A percentile compares a stretch with the other conserved stretches of the same genome.
phyloP scores from a whole-genome alignment of 2,329 filamentous ascomycete species.

The Fusarium drepaniforme region DNA sequence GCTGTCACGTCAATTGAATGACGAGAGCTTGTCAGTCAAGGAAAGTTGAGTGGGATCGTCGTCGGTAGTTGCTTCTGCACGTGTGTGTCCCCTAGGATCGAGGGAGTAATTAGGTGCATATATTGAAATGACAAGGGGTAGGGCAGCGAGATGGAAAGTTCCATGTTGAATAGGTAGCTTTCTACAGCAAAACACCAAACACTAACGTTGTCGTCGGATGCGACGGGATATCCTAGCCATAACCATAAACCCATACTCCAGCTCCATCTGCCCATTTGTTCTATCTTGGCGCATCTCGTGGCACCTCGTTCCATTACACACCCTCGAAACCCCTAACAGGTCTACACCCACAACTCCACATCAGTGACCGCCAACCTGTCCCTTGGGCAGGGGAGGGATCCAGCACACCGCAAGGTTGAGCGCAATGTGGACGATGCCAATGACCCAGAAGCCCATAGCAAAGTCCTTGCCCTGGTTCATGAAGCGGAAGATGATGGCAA shows the following conservation, averaged over 20 bases:
- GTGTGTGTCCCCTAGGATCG: not conserved
- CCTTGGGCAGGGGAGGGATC: slow-evolving; percentile 67
- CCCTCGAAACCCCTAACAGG: slow-evolving; percentile 11
- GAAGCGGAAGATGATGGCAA: slow-evolving; percentile 86
- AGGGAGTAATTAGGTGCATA: not conserved
- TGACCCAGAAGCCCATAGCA: slow-evolving; percentile 80
- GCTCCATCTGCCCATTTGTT: not conserved
- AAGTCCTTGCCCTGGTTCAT: slow-evolving; percentile 72
- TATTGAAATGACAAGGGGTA: not conserved
- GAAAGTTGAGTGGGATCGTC: not conserved
- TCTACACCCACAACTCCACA: not conserved
- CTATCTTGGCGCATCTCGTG: not conserved
- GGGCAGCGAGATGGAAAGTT: not conserved
- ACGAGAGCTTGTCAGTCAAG: not conserved
- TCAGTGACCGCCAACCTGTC: slow-evolving; percentile 50
- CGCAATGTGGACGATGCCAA: slow-evolving; percentile 79
- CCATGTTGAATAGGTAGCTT: not conserved
- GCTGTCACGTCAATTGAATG: not conserved
- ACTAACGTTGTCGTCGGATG: slow-evolving; percentile 7
- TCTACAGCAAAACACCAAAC: not conserved
- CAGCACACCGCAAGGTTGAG: slow-evolving; percentile 74
- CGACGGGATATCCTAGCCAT: slow-evolving; percentile 23
- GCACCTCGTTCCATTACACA: slow-evolving; percentile 10
- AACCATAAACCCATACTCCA: slow-evolving; percentile 1
- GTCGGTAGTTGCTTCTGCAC: not conserved